phyloP scores from a whole-genome alignment of 2,329 filamentous ascomycete species.

The Diplocarpon rosae region DNA sequence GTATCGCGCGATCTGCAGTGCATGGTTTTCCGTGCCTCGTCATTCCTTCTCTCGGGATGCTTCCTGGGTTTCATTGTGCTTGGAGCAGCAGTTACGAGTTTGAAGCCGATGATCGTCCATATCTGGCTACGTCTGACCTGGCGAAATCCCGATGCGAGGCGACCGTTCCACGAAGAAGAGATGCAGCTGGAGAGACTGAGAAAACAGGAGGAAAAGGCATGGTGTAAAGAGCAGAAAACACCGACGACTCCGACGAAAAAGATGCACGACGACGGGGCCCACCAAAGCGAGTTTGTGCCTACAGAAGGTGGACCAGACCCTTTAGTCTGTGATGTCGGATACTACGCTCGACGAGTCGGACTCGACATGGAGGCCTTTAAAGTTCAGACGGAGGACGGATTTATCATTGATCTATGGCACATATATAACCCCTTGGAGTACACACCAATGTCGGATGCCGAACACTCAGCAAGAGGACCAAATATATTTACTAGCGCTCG shows the following conservation, averaged over 20 bases:
- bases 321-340: conserved; percentile 65
- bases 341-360: conserved; percentile 81
- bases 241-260: conserved; percentile 29
- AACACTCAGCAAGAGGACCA: conserved; percentile 45
- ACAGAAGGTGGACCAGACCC: conserved; percentile 73
- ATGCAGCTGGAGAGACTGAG: conserved; percentile 44
- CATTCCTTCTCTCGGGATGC: conserved; percentile 64
- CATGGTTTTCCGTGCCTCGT: conserved; percentile 51
- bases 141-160: conserved; percentile 44
- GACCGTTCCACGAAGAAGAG: conserved; percentile 70
- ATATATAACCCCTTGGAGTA: conserved; percentile 76
- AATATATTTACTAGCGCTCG: conserved; percentile 46
- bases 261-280: conserved; percentile 31
- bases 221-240: conserved; percentile 37
- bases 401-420: conserved; percentile 82
- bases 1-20: conserved; percentile 54
- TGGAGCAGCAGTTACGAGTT: conserved; percentile 59
- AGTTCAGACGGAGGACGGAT: conserved; percentile 89
- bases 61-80: conserved; percentile 70
- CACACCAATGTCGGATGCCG: conserved; percentile 35
- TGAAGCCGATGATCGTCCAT: conserved; percentile 40
- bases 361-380: conserved; percentile 74
- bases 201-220: conserved; percentile 46
- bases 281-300: conserved; percentile 45
- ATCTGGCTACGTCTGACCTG: conserved; percentile 44